phyloP scores from a whole-genome alignment of 192 early-diverging fungal genomes.

The Entomortierella beljakovae region DNA sequence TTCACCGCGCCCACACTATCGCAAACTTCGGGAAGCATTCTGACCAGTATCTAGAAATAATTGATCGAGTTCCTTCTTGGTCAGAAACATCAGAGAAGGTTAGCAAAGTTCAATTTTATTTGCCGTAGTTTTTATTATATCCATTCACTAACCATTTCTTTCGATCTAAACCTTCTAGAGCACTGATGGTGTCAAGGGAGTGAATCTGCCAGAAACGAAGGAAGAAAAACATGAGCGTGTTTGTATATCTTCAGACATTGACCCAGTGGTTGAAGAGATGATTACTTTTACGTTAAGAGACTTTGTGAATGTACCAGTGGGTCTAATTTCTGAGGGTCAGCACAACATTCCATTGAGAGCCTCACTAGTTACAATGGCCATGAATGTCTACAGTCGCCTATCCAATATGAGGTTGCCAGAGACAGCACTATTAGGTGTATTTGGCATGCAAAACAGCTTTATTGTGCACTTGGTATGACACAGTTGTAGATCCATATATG shows the following conservation, averaged over 20 bases:
- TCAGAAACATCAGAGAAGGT: constrained; percentile 8
- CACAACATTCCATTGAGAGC: constrained; percentile 40
- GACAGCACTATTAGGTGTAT: constrained; percentile 60
- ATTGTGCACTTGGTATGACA: constrained; percentile 67
- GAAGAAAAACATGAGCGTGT: constrained; percentile 15
- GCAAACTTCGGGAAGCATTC: constrained; percentile 34
- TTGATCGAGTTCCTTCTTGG: constrained; percentile 25
- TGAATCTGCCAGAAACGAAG: constrained; percentile 7
- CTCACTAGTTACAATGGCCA: constrained; percentile 53
- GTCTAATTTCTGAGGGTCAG: constrained; percentile 35
- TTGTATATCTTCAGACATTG: constrained; percentile 28
- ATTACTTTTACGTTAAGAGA: constrained; percentile 39
- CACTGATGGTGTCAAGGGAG: background rate
- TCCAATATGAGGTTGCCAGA: constrained; percentile 55
- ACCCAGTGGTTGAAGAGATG: constrained; percentile 46
- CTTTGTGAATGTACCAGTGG: constrained; percentile 47
- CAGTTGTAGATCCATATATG: background rate
- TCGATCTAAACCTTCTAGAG: background rate
- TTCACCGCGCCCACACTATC: constrained; percentile 27
- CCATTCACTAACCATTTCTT: no score
- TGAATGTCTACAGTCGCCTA: constrained; percentile 42
- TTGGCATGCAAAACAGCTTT: constrained; percentile 64
- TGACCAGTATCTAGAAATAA: constrained; percentile 14
- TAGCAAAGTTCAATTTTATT: background rate
- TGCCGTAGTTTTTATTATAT: background rate